A percentile compares a stretch with the other conserved stretches of the same genome.
Conservation (phyloP, 257 asterid genomes). For the Anisodus acutangulus region DNA sequence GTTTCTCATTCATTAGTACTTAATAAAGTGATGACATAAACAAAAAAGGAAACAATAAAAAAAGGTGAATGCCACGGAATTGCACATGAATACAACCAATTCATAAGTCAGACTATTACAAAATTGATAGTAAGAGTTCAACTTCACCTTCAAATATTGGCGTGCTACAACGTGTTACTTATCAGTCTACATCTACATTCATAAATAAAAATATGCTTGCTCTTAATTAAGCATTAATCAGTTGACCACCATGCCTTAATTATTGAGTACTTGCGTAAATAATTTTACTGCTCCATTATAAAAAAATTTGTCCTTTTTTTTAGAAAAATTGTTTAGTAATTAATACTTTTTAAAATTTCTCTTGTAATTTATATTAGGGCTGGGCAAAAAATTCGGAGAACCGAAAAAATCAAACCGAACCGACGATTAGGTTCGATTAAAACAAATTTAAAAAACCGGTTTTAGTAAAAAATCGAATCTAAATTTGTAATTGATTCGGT, state of each 20-base stretch:
- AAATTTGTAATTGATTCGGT: too few relatives aligned
- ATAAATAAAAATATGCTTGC: too few relatives aligned
- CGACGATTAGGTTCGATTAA: too few relatives aligned
- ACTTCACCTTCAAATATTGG: background rate
- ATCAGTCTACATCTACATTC: background rate
- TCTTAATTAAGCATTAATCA: too few relatives aligned
- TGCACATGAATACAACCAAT: slow-evolving; percentile 25
- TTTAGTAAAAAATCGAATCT: too few relatives aligned
- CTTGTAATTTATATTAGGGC: too few relatives aligned
- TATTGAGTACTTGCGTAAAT: background rate
- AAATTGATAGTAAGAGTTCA: background rate
- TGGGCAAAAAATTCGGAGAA: too few relatives aligned
- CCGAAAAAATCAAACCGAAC: too few relatives aligned
- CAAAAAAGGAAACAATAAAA: background rate
- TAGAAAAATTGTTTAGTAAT: too few relatives aligned
- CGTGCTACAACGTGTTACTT: slow-evolving; percentile 1
- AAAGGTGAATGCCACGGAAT: background rate
- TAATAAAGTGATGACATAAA: background rate
- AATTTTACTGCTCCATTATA: background rate
- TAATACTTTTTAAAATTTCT: too few relatives aligned
- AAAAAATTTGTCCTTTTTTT: too few relatives aligned
- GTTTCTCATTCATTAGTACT: background rate
- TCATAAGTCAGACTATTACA: background rate
- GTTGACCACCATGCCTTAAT: background rate
- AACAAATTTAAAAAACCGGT: too few relatives aligned